phyloP scores from a whole-genome alignment of 768 basidiomycete genomes.

The Russula sp. region DNA sequence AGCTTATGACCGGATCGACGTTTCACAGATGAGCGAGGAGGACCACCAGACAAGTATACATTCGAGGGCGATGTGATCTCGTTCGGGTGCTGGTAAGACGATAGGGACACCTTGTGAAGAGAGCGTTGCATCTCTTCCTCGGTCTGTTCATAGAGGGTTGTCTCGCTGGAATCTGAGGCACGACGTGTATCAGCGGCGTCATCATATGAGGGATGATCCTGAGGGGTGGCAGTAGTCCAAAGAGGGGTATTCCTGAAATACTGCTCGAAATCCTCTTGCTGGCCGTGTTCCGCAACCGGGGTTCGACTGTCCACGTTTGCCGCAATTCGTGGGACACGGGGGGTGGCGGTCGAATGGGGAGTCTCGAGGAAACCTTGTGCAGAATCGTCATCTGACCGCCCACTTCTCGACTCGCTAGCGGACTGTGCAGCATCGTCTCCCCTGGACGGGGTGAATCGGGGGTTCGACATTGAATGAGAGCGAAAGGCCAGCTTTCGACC shows the following conservation, averaged over 20 bases:
- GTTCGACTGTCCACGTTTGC: not conserved
- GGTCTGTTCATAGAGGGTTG: conserved; percentile 16
- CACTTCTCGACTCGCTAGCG: not conserved
- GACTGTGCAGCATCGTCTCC: not conserved
- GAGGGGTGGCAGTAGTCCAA: not conserved
- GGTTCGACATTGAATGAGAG: conserved; percentile 1
- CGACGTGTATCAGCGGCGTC: conserved; percentile 13
- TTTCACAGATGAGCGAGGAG: not conserved
- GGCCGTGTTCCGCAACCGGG: not conserved
- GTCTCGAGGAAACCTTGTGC: not conserved
- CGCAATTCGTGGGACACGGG: not conserved
- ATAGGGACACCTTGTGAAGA: conserved; percentile 20
- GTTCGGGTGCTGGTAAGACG: conserved; percentile 24
- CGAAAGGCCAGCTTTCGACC: conserved; percentile 26
- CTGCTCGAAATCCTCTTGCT: not conserved
- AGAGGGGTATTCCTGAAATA: not conserved
- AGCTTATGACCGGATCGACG: not conserved
- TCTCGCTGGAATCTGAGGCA: conserved; percentile 21
- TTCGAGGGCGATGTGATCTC: conserved; percentile 10
- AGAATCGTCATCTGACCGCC: not conserved
- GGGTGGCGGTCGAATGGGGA: not conserved
- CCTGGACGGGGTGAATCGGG: not conserved
- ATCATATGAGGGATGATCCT: not conserved
- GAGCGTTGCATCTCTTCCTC: conserved; percentile 20
- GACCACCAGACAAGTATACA: not conserved